These are phyloP conservation scores for Peronospora belbahrii DNA, from an alignment of 352 stramenopile species.

Conservation along the genomic window DNA sequence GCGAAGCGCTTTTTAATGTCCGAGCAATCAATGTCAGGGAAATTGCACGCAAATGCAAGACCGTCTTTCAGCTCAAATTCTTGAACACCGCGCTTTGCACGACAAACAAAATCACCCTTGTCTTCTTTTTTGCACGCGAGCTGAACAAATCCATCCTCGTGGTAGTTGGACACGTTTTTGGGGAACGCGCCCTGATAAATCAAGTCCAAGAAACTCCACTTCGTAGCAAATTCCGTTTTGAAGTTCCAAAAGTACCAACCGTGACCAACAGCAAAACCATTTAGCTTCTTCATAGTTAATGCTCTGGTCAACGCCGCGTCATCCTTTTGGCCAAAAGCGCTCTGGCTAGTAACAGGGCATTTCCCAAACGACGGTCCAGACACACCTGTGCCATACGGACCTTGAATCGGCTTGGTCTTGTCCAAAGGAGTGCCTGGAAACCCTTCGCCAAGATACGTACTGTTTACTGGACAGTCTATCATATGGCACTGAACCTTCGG, in stretches of 20 bases:
- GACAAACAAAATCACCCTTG: conserved; percentile 66
- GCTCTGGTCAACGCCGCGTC: conserved; percentile 68
- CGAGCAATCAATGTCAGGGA: conserved; percentile 48
- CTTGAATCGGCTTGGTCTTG: conserved; percentile 84
- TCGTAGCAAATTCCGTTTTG: conserved; percentile 86
- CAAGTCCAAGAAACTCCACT: conserved; percentile 87
- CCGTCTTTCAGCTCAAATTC: conserved; percentile 58
- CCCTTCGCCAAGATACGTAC: conserved; percentile 85
- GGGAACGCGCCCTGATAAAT: conserved; percentile 54
- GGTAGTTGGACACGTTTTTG: conserved; percentile 70
- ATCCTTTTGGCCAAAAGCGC: conserved; percentile 74
- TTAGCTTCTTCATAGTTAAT: conserved; percentile 90
- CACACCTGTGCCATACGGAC: conserved; percentile 67
- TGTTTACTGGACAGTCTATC: conserved; percentile 71
- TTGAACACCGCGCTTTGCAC: conserved; percentile 66
- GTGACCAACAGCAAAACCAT: conserved; percentile 86
- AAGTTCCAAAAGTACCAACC: conserved; percentile 97
- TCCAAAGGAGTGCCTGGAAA: conserved; percentile 90
- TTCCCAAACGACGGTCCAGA: conserved; percentile 86
- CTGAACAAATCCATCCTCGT: conserved; percentile 48
- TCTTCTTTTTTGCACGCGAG: conserved; percentile 58
- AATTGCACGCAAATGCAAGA: conserved; percentile 58
- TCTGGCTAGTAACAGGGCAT: conserved; percentile 83
- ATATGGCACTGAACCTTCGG: conserved; percentile 86
- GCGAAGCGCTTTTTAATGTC: conserved; percentile 40